phyloP scores from a whole-genome alignment of 441 rosid species.

The Populus hybrid region DNA sequence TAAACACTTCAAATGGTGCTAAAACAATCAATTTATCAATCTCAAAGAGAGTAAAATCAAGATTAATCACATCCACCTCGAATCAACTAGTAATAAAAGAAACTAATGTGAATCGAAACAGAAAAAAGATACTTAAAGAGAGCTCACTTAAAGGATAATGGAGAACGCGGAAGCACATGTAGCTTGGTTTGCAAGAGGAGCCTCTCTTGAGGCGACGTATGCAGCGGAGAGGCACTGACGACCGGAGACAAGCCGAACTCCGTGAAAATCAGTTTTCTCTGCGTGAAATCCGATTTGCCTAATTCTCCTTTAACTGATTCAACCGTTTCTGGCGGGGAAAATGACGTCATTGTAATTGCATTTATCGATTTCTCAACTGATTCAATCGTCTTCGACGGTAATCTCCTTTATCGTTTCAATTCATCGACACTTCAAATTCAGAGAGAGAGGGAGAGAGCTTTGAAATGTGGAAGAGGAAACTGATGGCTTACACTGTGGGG shows the following conservation, averaged over 20 bases:
- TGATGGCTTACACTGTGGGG: too few relatives aligned
- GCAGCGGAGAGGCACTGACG: conserved; percentile 1
- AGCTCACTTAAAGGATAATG: conserved; percentile 15
- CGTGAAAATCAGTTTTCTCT: conserved; percentile 29
- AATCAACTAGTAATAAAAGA: neutral
- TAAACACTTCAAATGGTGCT: neutral
- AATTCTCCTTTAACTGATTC: conserved; percentile 6
- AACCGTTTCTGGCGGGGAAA: conserved; percentile 16
- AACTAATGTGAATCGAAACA: neutral
- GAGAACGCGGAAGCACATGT: conserved; percentile 11
- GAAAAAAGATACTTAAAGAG: neutral
- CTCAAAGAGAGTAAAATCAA: neutral
- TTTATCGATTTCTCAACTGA: neutral
- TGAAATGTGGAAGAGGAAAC: too few relatives aligned
- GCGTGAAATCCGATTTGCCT: conserved; percentile 13
- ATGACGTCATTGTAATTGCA: conserved; percentile 12
- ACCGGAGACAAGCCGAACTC: conserved; percentile 29
- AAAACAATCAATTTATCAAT: neutral
- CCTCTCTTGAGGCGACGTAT: neutral
- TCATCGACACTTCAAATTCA: conserved; percentile 2
- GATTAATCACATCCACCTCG: neutral
- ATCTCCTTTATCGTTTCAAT: conserved; percentile 6
- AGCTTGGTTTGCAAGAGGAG: conserved; percentile 9
- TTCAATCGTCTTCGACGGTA: conserved; percentile 10
- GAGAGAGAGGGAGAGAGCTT: neutral